Base-by-base conservation (phyloP, 1,139 yeast species). In the Geotrichum fermentans region DNA sequence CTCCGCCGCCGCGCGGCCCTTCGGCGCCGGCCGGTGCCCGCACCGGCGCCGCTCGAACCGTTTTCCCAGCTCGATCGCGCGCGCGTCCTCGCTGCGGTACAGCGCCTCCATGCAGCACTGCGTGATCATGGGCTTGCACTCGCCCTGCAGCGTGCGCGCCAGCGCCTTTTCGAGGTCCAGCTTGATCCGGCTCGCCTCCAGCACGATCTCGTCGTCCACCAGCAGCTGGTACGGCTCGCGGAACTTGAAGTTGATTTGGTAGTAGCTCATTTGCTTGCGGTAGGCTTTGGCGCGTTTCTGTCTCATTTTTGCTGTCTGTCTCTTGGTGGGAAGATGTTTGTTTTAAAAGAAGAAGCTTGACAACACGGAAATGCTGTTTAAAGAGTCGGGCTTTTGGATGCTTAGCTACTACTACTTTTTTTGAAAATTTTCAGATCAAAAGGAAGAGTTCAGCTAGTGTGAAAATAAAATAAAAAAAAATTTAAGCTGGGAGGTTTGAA, bases 231-330 rank as follows among this genome's bases (percentile, higher is more conserved):
- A 90, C 1, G 99, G 98, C 58, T 86, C 90, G 62, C 97, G 78
- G 73, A 94, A 92, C 62, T 86, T 86, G 76, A 92, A 92, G 21
- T 95, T 77, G 64, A 88, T 83, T 56, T 79, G 77, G 62, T 88
- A 84, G 49, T 86, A 83, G 59, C 81, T 78, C 85, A 92, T 84
- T 65, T 87, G 96, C 72, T 90, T 92, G 66, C 90, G 82, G 69
- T 94, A 92, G 1, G 95, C 77, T 67, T 92, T 92, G 48, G 97
- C 96, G 67, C 98, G 77, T 68, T 90, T 90, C 68, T 90, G 96
- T 74, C 95, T 88, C 98, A 92, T 92, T 51, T 50, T 67, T 29
- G 14, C 14, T 17, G 13, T 34, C 3, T 37, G 8, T 13, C 11
- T n/a, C 10, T 14, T 7, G 10, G 24, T 16, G 18, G 38, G 21